Evolutionary conservation across 2,329 filamentous ascomycete genomes (phyloP), one percentile per base, ranked within the genome.

Genomic region (Sclerotinia trifoliorum): DNA sequence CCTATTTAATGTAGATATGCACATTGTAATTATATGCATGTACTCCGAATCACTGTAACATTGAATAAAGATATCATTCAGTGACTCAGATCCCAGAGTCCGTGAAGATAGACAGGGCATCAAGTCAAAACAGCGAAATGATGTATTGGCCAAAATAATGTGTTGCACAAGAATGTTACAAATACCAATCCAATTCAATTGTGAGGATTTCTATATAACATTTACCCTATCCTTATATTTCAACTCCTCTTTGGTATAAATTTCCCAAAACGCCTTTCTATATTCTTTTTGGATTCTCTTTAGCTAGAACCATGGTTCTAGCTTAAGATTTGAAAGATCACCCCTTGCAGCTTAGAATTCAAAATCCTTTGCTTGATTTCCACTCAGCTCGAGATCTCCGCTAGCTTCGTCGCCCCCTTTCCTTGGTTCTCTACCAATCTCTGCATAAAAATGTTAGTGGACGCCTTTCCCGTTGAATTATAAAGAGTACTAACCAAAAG

Each of bases 401-500:
- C 46, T 51, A 32, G 29, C 15, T 51, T 63, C 26, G n/a, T n/a
- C 5, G 32, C 21, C 0, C 46, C 55, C 56, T 62, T 67, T 5
- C 65, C 57, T 49, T 67, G 65, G 10, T 67, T 67, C 15, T 29
- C 57, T 46, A 67, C 65, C 21, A 67, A 54, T 55, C 65, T 54
- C 65, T 67, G 26, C 17, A 29, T 15, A 29, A 24, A 55, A 2
- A 10, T 17, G 21, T 54, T 17, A 63, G 35, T 32, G 39, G 15
- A 15, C 1, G 15, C 3, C 8, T 19, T 63, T 21, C 7, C 46
- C 10, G 13, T 10, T 11, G 11, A 44, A 7, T 60, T 46, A 21
- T 1, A 39, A 3, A n/a, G 62, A 21, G 10, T 2, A 68, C 70
- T 62, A 66, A 72, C 73, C 77, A 98, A 84, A 48, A 98, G 81